phyloP scores from a whole-genome alignment of 2,329 filamentous ascomycete genomes.

The Fonsecaea monophora region DNA sequence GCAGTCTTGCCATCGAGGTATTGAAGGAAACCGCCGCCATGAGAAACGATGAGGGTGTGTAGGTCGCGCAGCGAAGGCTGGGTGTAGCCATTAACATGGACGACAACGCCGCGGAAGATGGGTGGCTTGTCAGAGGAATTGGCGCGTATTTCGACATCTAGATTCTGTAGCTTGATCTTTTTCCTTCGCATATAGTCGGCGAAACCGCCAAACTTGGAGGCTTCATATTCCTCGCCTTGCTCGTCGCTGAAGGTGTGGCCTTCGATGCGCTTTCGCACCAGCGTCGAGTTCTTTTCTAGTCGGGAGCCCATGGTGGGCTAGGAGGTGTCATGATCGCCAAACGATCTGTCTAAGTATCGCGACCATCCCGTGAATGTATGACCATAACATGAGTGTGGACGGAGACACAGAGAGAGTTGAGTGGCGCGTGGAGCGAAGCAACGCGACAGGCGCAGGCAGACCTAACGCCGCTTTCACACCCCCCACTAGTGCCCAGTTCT shows the following conservation, averaged over 20 bases:
- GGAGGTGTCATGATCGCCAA: slow-evolving; percentile 32
- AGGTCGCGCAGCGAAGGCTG: slow-evolving; percentile 90
- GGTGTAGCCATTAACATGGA: slow-evolving; percentile 93
- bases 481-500: not conserved
- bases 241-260: slow-evolving; percentile 79
- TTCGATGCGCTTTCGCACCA: slow-evolving; percentile 69
- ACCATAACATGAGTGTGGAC: not conserved
- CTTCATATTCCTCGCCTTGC: slow-evolving; percentile 87
- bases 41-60: slow-evolving; percentile 82
- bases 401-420: not conserved
- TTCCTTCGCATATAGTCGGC: slow-evolving; percentile 92
- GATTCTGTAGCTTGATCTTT: slow-evolving; percentile 95
- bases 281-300: slow-evolving; percentile 64
- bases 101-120: slow-evolving; percentile 90
- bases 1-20: slow-evolving; percentile 94
- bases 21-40: slow-evolving; percentile 95
- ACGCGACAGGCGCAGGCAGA: slow-evolving; percentile 4
- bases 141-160: slow-evolving; percentile 80
- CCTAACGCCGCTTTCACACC: too few species aligned
- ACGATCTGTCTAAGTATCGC: not conserved
- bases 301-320: slow-evolving; percentile 64
- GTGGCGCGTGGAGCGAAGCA: not conserved
- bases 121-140: slow-evolving; percentile 72
- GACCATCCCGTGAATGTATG: not conserved
- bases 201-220: slow-evolving; percentile 87